Evolutionary conservation across 768 basidiomycete genomes (phyloP), one percentile per base, ranked within the genome.

Genomic region (Pleurotus platypus): DNA sequence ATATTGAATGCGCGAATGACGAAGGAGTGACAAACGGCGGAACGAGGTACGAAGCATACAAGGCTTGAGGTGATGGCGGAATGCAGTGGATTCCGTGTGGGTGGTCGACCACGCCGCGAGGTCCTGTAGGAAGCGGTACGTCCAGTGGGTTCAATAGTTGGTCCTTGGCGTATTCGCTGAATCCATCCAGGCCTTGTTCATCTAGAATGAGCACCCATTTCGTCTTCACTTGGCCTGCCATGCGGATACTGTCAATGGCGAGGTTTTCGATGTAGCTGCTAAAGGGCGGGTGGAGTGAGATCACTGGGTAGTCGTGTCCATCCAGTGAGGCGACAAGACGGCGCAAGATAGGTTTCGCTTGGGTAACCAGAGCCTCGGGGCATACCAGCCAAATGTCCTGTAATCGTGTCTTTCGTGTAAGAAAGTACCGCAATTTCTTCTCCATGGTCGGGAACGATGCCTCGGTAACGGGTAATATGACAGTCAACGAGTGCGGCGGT

Each of bases 1-100:
- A 40, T 20, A 51, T 40, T 30, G 67, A 12, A 8, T 64, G 64
- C 9, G 71, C 58, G 13, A 76, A 55, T 22, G 65, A 53, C 1
- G 68, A 58, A 8, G 79, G 79, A 27, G 81, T 60, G 5, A 85
- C 70, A 59, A 89, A 83, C 2, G 88, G 88, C 13, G 89, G 89
- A 2, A 82, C 63, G 2, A 90, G 70, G 66, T 80, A 83, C 3
- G 71, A 65, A 2, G 80, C 83, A 22, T 75, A 66, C 27, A 72
- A 73, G 18, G 70, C 64, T 6, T 59, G 57, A 0, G 64, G 63
- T 7, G 70, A 67, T 4, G 72, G 65, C n/a, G 60, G 51, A 43
- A 77, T 57, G 48, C 68, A 75, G n/a, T 72, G 67, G 37, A 60
- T 61, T 55, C 70, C 66, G 26, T 47, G 57, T 9, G 66, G 54